These are phyloP conservation scores for Globisporangium splendens DNA, from an alignment of 352 stramenopile genomes.

Conservation along the genomic window DNA sequence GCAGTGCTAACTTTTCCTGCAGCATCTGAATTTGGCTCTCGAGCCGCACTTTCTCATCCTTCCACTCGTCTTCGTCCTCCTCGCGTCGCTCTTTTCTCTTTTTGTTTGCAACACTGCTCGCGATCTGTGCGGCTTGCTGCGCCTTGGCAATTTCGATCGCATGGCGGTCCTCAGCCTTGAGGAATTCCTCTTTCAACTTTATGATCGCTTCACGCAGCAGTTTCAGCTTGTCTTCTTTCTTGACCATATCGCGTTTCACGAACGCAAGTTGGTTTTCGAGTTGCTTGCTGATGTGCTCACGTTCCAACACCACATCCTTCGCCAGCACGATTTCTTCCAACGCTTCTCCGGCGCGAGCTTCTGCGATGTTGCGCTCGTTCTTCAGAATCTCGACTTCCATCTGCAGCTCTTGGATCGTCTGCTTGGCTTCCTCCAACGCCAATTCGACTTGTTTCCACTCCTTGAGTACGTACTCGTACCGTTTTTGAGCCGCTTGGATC, in stretches of 20 bases:
- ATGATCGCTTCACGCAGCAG: slow-evolving; percentile 77
- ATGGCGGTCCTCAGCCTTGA: slow-evolving; percentile 79
- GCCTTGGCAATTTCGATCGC: slow-evolving; percentile 66
- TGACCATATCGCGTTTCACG: slow-evolving; percentile 35
- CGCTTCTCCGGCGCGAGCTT: slow-evolving; percentile 74
- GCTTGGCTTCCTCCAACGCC: slow-evolving; percentile 37
- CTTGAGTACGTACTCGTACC: slow-evolving; percentile 57
- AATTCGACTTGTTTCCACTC: slow-evolving; percentile 76
- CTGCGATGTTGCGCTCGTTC: slow-evolving; percentile 68
- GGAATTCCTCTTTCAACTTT: slow-evolving; percentile 86
- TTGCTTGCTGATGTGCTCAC: slow-evolving; percentile 34
- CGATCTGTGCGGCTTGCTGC: slow-evolving; percentile 33
- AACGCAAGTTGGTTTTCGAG: slow-evolving; percentile 45
- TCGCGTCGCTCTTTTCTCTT: neutral
- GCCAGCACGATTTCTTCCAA: slow-evolving; percentile 78
- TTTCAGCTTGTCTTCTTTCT: slow-evolving; percentile 65
- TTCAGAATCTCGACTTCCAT: slow-evolving; percentile 40
- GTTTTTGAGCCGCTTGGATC: slow-evolving; percentile 56
- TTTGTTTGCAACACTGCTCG: neutral
- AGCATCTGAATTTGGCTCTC: slow-evolving; percentile 57
- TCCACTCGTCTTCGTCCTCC: neutral
- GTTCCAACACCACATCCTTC: slow-evolving; percentile 33
- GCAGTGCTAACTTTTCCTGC: slow-evolving; percentile 54
- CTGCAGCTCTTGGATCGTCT: slow-evolving; percentile 61
- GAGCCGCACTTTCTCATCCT: slow-evolving; percentile 28